These are phyloP conservation scores for Buddleja alternifolia DNA, from an alignment of 257 asterid genomes.

Conservation along the genomic window DNA sequence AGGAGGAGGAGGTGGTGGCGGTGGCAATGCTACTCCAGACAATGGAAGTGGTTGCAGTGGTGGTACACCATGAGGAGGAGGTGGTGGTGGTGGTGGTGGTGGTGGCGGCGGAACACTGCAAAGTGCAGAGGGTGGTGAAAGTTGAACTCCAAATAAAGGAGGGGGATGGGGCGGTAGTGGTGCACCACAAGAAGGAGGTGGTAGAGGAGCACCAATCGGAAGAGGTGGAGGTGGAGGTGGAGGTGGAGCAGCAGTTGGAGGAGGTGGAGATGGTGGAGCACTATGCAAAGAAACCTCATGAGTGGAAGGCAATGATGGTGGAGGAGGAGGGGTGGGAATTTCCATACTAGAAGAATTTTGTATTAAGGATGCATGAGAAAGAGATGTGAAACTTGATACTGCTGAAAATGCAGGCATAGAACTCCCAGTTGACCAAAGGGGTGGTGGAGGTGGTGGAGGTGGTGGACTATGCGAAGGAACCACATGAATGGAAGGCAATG, in stretches of 20 bases:
- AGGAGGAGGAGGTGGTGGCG: neutral
- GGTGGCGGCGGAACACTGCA: constrained; percentile 31
- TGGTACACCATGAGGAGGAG: neutral
- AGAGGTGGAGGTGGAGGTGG: constrained; percentile 35
- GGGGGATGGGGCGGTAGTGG: neutral
- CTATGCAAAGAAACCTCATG: constrained; percentile 2
- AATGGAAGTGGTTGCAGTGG: constrained; percentile 2
- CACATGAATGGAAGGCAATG: constrained; percentile 32
- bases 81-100: neutral
- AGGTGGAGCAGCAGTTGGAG: constrained; percentile 24
- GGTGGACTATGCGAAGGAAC: constrained; percentile 34
- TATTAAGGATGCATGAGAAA: constrained; percentile 24
- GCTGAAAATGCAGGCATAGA: constrained; percentile 24
- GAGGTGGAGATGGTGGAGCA: constrained; percentile 28
- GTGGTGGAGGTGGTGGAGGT: constrained; percentile 38
- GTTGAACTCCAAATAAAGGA: neutral
- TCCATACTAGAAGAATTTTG: constrained; percentile 22
- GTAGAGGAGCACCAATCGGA: neutral
- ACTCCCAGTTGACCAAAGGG: constrained; percentile 33
- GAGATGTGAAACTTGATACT: constrained; percentile 28
- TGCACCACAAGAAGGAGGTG: constrained; percentile 25
- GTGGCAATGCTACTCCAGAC: neutral
- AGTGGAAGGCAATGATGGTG: neutral
- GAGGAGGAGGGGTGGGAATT: constrained; percentile 21
- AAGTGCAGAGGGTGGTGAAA: constrained; percentile 36